Base-by-base conservation (phyloP, 208 protist genomes). In the Leishmania arabica region DNA sequence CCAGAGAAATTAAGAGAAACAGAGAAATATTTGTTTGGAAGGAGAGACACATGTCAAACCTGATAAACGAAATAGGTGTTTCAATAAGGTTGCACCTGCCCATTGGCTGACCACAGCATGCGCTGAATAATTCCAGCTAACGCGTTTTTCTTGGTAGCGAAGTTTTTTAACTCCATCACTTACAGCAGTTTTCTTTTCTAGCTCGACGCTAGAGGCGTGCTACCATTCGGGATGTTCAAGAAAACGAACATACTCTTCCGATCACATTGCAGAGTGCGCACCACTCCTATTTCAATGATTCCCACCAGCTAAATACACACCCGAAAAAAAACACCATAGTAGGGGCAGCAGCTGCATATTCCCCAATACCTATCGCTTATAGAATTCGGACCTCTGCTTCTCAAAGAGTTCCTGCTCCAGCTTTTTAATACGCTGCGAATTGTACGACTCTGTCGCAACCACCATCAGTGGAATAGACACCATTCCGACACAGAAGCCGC, bases 391-490 rank as follows among this genome's bases (percentile, higher is more conserved):
- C 8, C 93, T 82, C 79, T 97, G 93, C 79, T 91, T 93, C 49
- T 86, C 77, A 73, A 97, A 97, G 6, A 97, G 66, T 17, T 97
- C 91, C 74, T 88, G 88, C 68, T 97, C 93, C 31, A 94, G 66
- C 65, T 86, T 88, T 79, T 92, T 94, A 65, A 97, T 97, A 24
- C 91, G 80, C 47, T 92, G 88, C 7, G 87, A 78, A 70, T 97
- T 97, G 78, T 92, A 95, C 1, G 79, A 77, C 4, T 97, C 93
- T 31, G 90, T 84, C 13, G 53, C 81, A 42, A 97, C 85, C 40
- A 97, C 91, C 62, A 95, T 66, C 47, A 95, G 73, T 13, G 93
- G 93, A 31, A 97, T 88, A 58, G 86, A 82, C 19, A 97, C 42
- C 62, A 97, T 54, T 47, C 93, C 93, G 1, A 89, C 77, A 65